Evolutionary conservation across 345 rosid genomes (phyloP).

Genomic region (Microcos paniculata): DNA sequence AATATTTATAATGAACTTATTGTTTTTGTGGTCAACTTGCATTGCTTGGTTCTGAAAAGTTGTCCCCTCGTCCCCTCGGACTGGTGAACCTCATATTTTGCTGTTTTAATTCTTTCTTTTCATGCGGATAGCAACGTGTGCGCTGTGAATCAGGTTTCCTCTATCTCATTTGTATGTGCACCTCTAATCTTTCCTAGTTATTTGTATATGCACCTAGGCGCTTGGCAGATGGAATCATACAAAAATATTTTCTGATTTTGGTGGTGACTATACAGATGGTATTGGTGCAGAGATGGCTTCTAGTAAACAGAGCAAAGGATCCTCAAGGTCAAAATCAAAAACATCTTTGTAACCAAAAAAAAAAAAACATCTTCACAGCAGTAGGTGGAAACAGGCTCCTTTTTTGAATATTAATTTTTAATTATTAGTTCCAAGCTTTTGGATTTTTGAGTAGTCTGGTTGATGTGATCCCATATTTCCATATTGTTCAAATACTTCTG

Average conservation of each 20-base stretch:
- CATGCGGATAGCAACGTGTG: neutral
- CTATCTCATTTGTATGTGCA: neutral
- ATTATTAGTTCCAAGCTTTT: no score
- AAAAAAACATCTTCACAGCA: constrained; percentile 36
- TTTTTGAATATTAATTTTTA: neutral
- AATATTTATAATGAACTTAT: no score
- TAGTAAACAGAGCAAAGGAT: constrained; percentile 44
- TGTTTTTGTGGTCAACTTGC: no score
- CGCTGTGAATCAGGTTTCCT: neutral
- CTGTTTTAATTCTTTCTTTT: neutral
- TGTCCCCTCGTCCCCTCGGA: no score
- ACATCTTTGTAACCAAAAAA: no score
- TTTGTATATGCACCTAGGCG: constrained; percentile 47
- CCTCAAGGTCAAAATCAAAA: constrained; percentile 48
- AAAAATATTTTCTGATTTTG: constrained; percentile 84
- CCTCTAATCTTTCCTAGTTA: neutral
- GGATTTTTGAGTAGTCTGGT: no score
- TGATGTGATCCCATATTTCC: no score
- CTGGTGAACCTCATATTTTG: constrained; percentile 17
- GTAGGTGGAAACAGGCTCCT: constrained; percentile 34
- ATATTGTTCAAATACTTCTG: no score
- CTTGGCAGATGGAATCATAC: constrained; percentile 93
- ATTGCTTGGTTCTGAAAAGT: no score
- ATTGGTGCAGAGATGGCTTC: constrained; percentile 45
- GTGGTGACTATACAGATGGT: constrained; percentile 52